These are phyloP conservation scores for Penicillium simplicissimum DNA, from an alignment of 495 filamentous ascomycete species.

Conservation along the genomic window DNA sequence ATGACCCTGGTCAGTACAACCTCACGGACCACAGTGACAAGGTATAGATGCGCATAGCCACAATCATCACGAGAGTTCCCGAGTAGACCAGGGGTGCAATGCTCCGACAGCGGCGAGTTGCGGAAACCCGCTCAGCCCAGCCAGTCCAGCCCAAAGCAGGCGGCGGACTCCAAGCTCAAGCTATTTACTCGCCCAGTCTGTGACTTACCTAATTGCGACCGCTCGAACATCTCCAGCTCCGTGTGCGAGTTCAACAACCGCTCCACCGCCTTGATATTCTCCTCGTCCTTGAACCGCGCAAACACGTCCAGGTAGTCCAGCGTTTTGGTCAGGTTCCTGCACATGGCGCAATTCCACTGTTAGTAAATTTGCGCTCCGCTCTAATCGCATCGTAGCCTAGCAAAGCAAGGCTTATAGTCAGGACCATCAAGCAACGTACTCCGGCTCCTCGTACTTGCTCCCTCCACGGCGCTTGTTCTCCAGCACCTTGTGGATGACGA, in stretches of 20 bases:
- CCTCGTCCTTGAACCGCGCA: conserved; percentile 89
- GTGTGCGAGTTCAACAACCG: conserved; percentile 71
- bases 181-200: conserved; percentile 8
- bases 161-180: not conserved
- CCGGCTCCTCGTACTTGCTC: conserved; percentile 52
- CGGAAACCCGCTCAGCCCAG: not conserved
- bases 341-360: not conserved
- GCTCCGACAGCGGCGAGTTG: not conserved
- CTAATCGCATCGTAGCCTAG: not conserved
- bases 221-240: conserved; percentile 86
- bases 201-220: conserved; percentile 81
- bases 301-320: conserved; percentile 90
- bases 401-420: not conserved
- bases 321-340: conserved; percentile 73
- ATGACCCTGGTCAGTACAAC: conserved; percentile 5
- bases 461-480: conserved; percentile 55
- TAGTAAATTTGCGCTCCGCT: not conserved
- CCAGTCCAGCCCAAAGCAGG: not conserved
- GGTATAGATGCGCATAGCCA: not conserved
- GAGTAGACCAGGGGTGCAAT: not conserved
- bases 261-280: conserved; percentile 91
- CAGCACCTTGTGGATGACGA: conserved; percentile 85
- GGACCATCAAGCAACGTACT: conserved; percentile 33
- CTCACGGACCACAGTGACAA: not conserved
- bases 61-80: conserved; percentile 4